These are phyloP conservation scores for Phytophthora capsici DNA, from an alignment of 352 stramenopile species.

Conservation along the genomic window DNA sequence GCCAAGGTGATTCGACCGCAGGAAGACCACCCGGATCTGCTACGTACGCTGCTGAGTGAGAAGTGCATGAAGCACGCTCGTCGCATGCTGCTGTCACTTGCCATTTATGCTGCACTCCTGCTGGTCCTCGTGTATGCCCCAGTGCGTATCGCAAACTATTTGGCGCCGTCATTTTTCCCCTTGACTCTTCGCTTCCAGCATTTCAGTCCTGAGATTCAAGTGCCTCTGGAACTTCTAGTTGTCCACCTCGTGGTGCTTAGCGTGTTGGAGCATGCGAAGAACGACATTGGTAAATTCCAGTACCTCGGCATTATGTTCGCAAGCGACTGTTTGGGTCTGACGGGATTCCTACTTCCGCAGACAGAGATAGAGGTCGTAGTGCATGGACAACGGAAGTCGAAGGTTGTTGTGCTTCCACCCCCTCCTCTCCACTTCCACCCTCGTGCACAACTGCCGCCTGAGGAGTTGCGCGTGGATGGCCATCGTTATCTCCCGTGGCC, in stretches of 20 bases:
- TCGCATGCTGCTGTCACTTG: slow-evolving; percentile 92
- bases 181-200: slow-evolving; percentile 92
- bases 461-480: slow-evolving; percentile 73
- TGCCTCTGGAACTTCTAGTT: slow-evolving; percentile 95
- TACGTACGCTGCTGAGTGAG: slow-evolving; percentile 96
- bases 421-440: slow-evolving; percentile 87
- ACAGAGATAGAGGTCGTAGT: slow-evolving; percentile 44
- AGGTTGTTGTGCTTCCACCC: slow-evolving; percentile 58
- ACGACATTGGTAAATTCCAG: slow-evolving; percentile 83
- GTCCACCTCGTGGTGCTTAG: slow-evolving; percentile 96
- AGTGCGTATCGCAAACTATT: slow-evolving; percentile 59
- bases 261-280: slow-evolving; percentile 93
- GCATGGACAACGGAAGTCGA: slow-evolving; percentile 40
- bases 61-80: slow-evolving; percentile 92
- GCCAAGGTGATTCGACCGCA: slow-evolving; percentile 92
- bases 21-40: slow-evolving; percentile 96
- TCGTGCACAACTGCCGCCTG: slow-evolving; percentile 65
- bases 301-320: slow-evolving; percentile 66
- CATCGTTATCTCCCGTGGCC: slow-evolving; percentile 85
- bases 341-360: slow-evolving; percentile 74
- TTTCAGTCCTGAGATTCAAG: slow-evolving; percentile 93
- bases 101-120: slow-evolving; percentile 92
- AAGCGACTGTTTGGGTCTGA: slow-evolving; percentile 67
- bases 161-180: slow-evolving; percentile 72
- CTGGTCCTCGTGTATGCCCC: slow-evolving; percentile 90